Evolutionary conservation across 2,329 filamentous ascomycete genomes (phyloP), one percentile per base, ranked within the genome.

Genomic region (Penicillium sp.): DNA sequence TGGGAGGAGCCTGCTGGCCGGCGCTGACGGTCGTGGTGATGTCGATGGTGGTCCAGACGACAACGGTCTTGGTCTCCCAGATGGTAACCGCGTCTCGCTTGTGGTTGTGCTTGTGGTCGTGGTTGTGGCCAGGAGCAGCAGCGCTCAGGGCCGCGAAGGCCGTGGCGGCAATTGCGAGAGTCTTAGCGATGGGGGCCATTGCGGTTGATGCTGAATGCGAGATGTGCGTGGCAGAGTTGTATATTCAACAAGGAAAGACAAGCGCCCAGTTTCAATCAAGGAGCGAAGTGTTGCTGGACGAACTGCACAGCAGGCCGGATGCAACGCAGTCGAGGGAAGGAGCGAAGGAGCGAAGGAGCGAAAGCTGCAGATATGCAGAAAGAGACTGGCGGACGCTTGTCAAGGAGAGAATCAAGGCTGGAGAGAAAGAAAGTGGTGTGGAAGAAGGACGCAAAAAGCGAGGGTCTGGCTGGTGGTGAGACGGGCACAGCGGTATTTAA

Each of bases 11-110:
- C 38, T 72, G 57, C 65, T 71, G 70, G 64, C 73, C 60, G 57
- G 71, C 61, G 70, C 78, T 83, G 72, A 86, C 64, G 62, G 82
- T 84, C 65, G 77, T 79, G 62, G 80, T 82, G 61, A 82, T 74
- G 56, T 79, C 74, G 54, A 86, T 73, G 47, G 82, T 86, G 58
- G 81, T 80, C 68, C 80, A 78, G 58, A 80, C 81, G 56, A 80
- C 73, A 23, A 81, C 77, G 44, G 76, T 79, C 52, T 83, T 77
- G 30, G 83, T 85, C 65, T 83, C 76, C 75, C 79, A 84, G 58
- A 83, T 81, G 44, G 83, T 71, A 29, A 57, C 60, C 15, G 62
- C 52, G 55, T 79, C 79, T 58, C 76, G 76, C 71, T 78, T 78
- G 49, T 75, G 63, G 21, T 75, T 53, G 26, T 62, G 60, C 21